Evolutionary conservation across 2,329 filamentous ascomycete genomes (phyloP).

Genomic region (Simplicillium aogashimaense): DNA sequence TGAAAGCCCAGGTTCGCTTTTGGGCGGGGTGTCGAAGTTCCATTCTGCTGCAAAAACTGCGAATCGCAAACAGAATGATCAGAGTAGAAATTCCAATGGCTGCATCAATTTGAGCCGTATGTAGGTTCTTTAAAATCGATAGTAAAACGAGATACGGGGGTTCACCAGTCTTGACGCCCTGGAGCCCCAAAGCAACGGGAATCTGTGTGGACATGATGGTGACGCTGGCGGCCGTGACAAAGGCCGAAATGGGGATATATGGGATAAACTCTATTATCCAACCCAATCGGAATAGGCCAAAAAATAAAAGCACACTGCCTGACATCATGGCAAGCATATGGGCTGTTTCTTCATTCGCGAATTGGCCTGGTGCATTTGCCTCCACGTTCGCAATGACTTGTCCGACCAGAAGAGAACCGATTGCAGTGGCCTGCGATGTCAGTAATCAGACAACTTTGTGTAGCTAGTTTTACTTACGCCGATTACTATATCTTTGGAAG

Average conservation of each 20-base stretch:
- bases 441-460: slow-evolving; percentile 1
- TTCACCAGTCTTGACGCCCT: slow-evolving; percentile 31
- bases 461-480: slow-evolving; percentile 31
- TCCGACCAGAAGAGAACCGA: slow-evolving; percentile 40
- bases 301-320: slow-evolving; percentile 30
- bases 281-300: slow-evolving; percentile 36
- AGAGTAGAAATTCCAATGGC: slow-evolving; percentile 63
- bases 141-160: slow-evolving; percentile 34
- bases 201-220: slow-evolving; percentile 39
- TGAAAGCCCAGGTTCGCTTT: slow-evolving; percentile 60
- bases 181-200: slow-evolving; percentile 31
- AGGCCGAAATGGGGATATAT: slow-evolving; percentile 37
- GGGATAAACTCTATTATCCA: slow-evolving; percentile 44
- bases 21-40: slow-evolving; percentile 50
- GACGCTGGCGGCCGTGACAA: slow-evolving; percentile 40
- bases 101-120: slow-evolving; percentile 49
- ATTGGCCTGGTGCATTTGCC: slow-evolving; percentile 20
- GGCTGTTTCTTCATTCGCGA: slow-evolving; percentile 28
- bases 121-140: slow-evolving; percentile 28
- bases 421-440: slow-evolving; percentile 40
- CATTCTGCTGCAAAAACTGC: slow-evolving; percentile 47
- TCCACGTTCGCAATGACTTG: slow-evolving; percentile 31
- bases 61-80: slow-evolving; percentile 54
- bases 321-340: slow-evolving; percentile 33
- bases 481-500: slow-evolving; percentile 78